Evolutionary conservation across 164 flowering plant species (phyloP).

Genomic region (Umbellularia californica): DNA sequence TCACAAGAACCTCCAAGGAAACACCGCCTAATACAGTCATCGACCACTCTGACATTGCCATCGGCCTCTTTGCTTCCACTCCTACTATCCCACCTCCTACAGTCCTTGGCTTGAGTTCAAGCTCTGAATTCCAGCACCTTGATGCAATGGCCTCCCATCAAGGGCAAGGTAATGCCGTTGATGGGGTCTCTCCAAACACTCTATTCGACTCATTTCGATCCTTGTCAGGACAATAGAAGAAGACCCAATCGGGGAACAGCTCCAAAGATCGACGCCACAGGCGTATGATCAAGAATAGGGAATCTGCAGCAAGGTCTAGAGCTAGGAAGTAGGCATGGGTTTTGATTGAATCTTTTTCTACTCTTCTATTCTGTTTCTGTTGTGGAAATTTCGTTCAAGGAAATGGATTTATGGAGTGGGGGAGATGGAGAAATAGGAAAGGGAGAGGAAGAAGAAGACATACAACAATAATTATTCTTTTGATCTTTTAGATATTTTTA

Average conservation of each 20-base stretch:
- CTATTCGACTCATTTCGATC: constrained; percentile 22
- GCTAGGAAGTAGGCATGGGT: constrained; percentile 56
- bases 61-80: constrained; percentile 2
- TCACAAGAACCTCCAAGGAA: constrained; percentile 22
- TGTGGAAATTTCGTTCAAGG: neutral
- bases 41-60: neutral
- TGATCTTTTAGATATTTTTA: too few relatives aligned
- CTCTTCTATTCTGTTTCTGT: neutral
- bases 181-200: neutral
- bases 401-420: neutral
- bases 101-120: constrained; percentile 22
- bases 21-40: constrained; percentile 6
- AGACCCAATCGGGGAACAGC: constrained; percentile 15
- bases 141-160: constrained; percentile 12
- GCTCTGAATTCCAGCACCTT: constrained; percentile 19
- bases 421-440: too few relatives aligned
- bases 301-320: constrained; percentile 65
- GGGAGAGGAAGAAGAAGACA: too few relatives aligned
- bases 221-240: neutral
- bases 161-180: neutral
- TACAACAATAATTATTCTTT: too few relatives aligned
- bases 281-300: constrained; percentile 71
- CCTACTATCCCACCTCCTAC: constrained; percentile 17
- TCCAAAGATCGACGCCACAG: constrained; percentile 38
- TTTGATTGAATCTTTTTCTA: too few relatives aligned